Base-by-base conservation (phyloP, 2,329 filamentous ascomycete genomes). In the Neonectria hederae region DNA sequence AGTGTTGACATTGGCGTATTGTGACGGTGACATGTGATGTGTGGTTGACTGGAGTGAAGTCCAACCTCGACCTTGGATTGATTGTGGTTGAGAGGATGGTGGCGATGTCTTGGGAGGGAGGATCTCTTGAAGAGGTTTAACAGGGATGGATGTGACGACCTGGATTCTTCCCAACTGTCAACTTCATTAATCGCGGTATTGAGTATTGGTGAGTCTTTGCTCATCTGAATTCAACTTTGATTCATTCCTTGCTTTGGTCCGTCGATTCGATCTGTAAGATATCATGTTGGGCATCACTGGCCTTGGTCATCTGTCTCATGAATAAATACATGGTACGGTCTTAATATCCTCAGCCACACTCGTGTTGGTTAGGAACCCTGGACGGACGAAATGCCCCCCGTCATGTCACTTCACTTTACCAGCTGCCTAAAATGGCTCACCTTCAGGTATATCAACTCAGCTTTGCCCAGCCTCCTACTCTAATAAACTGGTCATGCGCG, bases 341-440 rank as follows among this genome's bases (percentile, higher is more conserved):
- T 8, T 30, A 30, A n/a, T n/a, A 4, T n/a, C 48, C 48, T 35
- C 48, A 51, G 48, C 48, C 48, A 51, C 48, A 21, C 28, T 32
- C 48, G 26, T 51, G 28, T 30, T 32, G 17, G 45, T 9, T 48
- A 6, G 45, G 11, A 32, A 32, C 30, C 30, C 30, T n/a, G n/a
- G n/a, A n/a, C n/a, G n/a, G n/a, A n/a, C n/a, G n/a, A n/a, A n/a
- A n/a, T n/a, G n/a, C n/a, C n/a, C n/a, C n/a, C n/a, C n/a, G n/a
- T n/a, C n/a, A n/a, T n/a, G 10, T 13, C 30, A n/a, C n/a, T 21
- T 51, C 24, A 19, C 26, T 30, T 21, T 51, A 32, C n/a, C 28
- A 51, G 26, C 30, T 51, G 48, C 48, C 48, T 51, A 51, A 51
- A 51, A 32, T 51, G 48, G 48, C 48, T 32, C 48, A 49, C 46